A percentile compares a stretch with the other conserved stretches of the same genome.
Evolutionary conservation across 192 early-diverging fungal species (phyloP).

Genomic region (Linderina pennispora): DNA sequence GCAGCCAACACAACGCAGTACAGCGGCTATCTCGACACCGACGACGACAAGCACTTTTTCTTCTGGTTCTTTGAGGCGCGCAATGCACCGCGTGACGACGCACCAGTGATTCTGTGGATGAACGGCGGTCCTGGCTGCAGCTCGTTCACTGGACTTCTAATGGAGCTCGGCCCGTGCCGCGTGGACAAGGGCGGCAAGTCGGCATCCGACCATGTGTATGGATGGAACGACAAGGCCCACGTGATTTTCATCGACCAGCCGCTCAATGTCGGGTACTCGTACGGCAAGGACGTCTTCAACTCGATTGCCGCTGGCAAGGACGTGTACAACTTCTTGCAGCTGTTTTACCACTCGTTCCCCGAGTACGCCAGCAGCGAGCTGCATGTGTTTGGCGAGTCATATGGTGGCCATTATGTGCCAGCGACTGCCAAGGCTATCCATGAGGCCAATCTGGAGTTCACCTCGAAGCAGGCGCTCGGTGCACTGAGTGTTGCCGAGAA

Average conservation of each 20-base stretch:
- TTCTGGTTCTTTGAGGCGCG: slow-evolving; percentile 98
- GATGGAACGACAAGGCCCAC: slow-evolving; percentile 91
- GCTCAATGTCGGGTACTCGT: slow-evolving; percentile 86
- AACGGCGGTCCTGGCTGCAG: slow-evolving; percentile 84
- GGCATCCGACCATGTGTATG: slow-evolving; percentile 62
- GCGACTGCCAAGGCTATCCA: slow-evolving; percentile 80
- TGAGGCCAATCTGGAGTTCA: slow-evolving; percentile 60
- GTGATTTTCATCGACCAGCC: slow-evolving; percentile 85
- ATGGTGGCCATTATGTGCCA: slow-evolving; percentile 93
- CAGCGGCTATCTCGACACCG: slow-evolving; percentile 70
- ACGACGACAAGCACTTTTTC: slow-evolving; percentile 76
- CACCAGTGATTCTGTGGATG: slow-evolving; percentile 74
- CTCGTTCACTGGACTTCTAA: slow-evolving; percentile 70
- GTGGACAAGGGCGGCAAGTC: slow-evolving; percentile 69
- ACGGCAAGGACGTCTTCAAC: slow-evolving; percentile 67
- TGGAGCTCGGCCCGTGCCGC: slow-evolving; percentile 85
- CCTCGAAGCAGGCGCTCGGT: slow-evolving; percentile 11
- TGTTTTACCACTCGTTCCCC: slow-evolving; percentile 84
- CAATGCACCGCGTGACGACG: slow-evolving; percentile 51
- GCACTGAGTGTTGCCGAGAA: slow-evolving; percentile 20
- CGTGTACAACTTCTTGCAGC: slow-evolving; percentile 88
- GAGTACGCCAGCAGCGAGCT: slow-evolving; percentile 74
- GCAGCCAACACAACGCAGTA: slow-evolving; percentile 85
- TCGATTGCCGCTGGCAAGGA: slow-evolving; percentile 76
- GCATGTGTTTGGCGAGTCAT: slow-evolving; percentile 84